phyloP scores from a whole-genome alignment of 2,329 filamentous ascomycete genomes.

The Xylaria hypoxylon region DNA sequence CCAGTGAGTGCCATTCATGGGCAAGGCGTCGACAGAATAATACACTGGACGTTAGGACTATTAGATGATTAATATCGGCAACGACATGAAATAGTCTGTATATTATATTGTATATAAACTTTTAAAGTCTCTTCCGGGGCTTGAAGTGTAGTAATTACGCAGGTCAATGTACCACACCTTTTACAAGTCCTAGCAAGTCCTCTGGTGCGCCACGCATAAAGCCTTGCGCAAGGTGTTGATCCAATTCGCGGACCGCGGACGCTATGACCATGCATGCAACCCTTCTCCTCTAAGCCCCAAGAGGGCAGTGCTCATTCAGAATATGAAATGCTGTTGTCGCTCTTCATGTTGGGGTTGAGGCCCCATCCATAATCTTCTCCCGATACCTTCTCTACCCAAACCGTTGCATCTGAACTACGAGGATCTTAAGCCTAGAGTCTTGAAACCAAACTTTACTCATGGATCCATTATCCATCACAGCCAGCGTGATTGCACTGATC shows the following conservation, averaged over 20 bases:
- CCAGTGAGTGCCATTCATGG: slow-evolving; percentile 91
- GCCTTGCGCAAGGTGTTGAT: slow-evolving; percentile 5
- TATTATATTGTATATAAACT: background rate
- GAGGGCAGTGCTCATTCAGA: background rate
- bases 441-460: background rate
- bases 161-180: background rate
- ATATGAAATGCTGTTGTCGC: background rate
- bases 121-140: background rate
- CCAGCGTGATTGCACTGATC: slow-evolving; percentile 18
- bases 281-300: background rate
- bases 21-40: slow-evolving; percentile 81
- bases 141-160: slow-evolving; percentile 12
- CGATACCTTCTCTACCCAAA: background rate
- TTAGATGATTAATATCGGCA: slow-evolving; percentile 60
- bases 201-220: background rate
- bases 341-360: background rate
- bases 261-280: background rate
- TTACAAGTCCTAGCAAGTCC: background rate
- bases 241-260: background rate
- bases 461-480: slow-evolving; percentile 22
- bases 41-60: slow-evolving; percentile 77
- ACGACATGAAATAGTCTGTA: slow-evolving; percentile 3
- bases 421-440: background rate
- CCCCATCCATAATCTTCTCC: background rate
- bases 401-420: background rate